These are phyloP conservation scores for Phaseolus coccineus DNA, from an alignment of 331 rosid species.

Conservation along the genomic window DNA sequence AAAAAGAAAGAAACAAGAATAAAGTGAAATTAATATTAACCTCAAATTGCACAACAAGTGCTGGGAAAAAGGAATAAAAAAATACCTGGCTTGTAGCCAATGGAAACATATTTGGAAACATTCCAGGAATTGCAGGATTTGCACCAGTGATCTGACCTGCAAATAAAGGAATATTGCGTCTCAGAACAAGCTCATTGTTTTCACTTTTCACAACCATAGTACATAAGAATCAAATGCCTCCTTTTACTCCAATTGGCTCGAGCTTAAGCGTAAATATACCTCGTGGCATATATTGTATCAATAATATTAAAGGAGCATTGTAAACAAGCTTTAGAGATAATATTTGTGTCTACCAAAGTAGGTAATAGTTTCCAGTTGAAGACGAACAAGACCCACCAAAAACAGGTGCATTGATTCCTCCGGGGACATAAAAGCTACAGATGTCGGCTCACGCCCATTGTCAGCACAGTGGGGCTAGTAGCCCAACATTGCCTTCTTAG, in stretches of 20 bases:
- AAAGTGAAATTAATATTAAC: constrained; percentile 26
- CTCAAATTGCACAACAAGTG: constrained; percentile 2
- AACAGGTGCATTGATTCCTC: constrained; percentile 95
- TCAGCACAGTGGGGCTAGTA: constrained; percentile 99
- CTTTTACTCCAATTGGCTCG: constrained; percentile 48
- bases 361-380: constrained; percentile 88
- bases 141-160: constrained; percentile 93
- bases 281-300: constrained; percentile 48
- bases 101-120: constrained; percentile 93
- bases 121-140: constrained; percentile 81
- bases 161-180: constrained; percentile 39
- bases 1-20: constrained; percentile 37
- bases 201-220: constrained; percentile 25
- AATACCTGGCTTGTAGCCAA: constrained; percentile 85
- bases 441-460: constrained; percentile 99
- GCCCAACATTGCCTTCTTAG: constrained; percentile 99
- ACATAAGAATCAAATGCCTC: constrained; percentile 48
- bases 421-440: constrained; percentile 99
- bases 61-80: neutral
- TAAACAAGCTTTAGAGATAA: constrained; percentile 69
- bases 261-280: constrained; percentile 50
- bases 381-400: constrained; percentile 99
- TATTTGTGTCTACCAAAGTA: constrained; percentile 92
- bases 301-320: constrained; percentile 54
- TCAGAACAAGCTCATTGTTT: constrained; percentile 39